phyloP scores from a whole-genome alignment of 495 filamentous ascomycete species.

The Hypoxylon trugodes region DNA sequence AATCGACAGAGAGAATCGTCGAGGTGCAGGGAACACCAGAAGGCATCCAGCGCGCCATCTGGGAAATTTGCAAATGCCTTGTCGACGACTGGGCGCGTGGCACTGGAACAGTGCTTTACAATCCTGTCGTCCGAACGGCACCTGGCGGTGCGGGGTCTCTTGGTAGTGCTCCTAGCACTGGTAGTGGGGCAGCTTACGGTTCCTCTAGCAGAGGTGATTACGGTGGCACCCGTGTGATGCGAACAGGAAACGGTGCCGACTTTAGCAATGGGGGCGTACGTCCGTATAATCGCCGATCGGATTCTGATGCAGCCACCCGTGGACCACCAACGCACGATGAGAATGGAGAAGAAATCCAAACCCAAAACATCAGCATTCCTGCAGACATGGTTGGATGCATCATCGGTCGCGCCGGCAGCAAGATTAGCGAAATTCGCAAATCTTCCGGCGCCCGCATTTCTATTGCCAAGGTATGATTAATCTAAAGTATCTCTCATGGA shows the following conservation, averaged over 20 bases:
- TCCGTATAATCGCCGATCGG: conserved; percentile 77
- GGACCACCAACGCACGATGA: conserved; percentile 85
- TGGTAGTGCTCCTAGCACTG: conserved; percentile 47
- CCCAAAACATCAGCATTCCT: conserved; percentile 98
- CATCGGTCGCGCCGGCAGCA: conserved; percentile 91
- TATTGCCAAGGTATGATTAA: conserved; percentile 78
- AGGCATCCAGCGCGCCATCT: conserved; percentile 92
- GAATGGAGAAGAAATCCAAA: conserved; percentile 96
- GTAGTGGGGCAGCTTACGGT: conserved; percentile 44
- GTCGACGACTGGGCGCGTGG: conserved; percentile 98
- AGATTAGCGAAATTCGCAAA: conserved; percentile 98
- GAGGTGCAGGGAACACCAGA: conserved; percentile 94
- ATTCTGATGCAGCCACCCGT: conserved; percentile 77
- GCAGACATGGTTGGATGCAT: conserved; percentile 99
- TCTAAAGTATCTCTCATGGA: not conserved
- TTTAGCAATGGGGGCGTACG: conserved; percentile 82
- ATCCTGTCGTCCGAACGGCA: conserved; percentile 88
- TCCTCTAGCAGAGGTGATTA: conserved; percentile 58
- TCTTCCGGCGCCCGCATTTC: conserved; percentile 96
- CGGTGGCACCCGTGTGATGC: conserved; percentile 77
- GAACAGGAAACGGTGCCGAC: conserved; percentile 96
- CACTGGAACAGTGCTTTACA: conserved; percentile 95
- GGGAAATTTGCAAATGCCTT: conserved; percentile 99
- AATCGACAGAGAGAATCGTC: conserved; percentile 98
- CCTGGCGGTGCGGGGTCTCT: conserved; percentile 60